Conservation (phyloP, 2,329 filamentous ascomycete genomes). For the Niveomyces coronatus region DNA sequence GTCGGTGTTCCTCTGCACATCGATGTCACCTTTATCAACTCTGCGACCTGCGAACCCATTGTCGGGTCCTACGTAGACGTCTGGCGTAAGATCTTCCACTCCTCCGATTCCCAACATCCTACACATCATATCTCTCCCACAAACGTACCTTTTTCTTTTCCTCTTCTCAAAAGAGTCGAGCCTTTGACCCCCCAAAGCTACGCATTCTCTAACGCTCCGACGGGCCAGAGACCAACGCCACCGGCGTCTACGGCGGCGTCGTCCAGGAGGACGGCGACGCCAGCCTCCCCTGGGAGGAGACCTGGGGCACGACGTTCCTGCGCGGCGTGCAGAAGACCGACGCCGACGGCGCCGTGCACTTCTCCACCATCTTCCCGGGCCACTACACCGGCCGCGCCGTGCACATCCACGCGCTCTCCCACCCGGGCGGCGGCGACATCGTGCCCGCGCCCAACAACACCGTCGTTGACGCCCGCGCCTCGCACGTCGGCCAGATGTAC, state of each 20-base stretch:
- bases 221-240: conserved; percentile 9
- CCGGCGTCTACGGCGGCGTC: conserved; percentile 11
- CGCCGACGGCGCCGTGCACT: conserved; percentile 28
- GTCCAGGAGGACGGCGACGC: conserved; percentile 7
- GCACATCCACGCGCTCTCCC: conserved; percentile 30
- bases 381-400: conserved; percentile 31
- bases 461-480: conserved; percentile 35
- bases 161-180: no score
- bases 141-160: neutral
- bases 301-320: conserved; percentile 23
- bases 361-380: conserved; percentile 33
- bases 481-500: conserved; percentile 54
- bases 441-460: conserved; percentile 38
- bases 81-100: conserved; percentile 21
- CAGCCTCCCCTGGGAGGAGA: conserved; percentile 5
- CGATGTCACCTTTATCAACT: conserved; percentile 35
- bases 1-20: conserved; percentile 30
- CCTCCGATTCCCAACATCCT: neutral
- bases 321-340: conserved; percentile 31
- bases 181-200: no score
- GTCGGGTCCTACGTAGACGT: conserved; percentile 29
- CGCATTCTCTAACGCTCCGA: no score
- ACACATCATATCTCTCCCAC: neutral
- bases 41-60: conserved; percentile 33
- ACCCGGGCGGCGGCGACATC: conserved; percentile 21